Base-by-base conservation (phyloP, 768 basidiomycete genomes). In the Boletus sp. region DNA sequence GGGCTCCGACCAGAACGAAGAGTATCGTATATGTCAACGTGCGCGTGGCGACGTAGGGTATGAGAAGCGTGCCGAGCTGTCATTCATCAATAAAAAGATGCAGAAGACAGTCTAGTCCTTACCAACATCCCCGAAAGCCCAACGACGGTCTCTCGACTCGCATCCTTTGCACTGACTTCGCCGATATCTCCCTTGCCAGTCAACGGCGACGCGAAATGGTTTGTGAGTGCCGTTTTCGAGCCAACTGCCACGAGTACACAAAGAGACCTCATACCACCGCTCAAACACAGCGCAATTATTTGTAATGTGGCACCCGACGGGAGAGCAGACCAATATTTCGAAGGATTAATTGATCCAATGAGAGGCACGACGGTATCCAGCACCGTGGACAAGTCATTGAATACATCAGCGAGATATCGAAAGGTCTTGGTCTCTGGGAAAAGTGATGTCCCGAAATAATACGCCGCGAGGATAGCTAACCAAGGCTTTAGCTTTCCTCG, bases 341-440 rank as follows among this genome's bases (percentile, higher is more conserved):
- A 54, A 17, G 66, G 52, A 17, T 66, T 41, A 29, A 69, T 48
- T 13, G 63, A 67, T 39, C 68, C 75, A 21, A 87, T 73, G 7
- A 80, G 62, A 2, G 87, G 86, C 0, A 85, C 83, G 8, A 86
- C 56, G 2, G 80, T 79, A 53, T 87, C 85, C 19, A 85, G 70
- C 7, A 85, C 71, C 35, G 83, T 77, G 4, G 84, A 77, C 0
- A 74, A 68, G 55, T 88, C 85, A 55, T 87, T 87, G 56, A 85
- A 71, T 14, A 87, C 73, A 59, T 88, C 86, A 0, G 85, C 87
- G 25, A 85, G 73, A 46, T 86, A 73, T 14, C 86, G 80, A 58
- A 85, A 88, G 1, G 76, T 82, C 66, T 88, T 89, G 1, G 84
- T 83, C 70, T 89, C 86, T 5, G 87, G 83, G 32, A 77, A 82